Conservation (phyloP, 345 rosid genomes). For the Gynandropsis gynandra region DNA sequence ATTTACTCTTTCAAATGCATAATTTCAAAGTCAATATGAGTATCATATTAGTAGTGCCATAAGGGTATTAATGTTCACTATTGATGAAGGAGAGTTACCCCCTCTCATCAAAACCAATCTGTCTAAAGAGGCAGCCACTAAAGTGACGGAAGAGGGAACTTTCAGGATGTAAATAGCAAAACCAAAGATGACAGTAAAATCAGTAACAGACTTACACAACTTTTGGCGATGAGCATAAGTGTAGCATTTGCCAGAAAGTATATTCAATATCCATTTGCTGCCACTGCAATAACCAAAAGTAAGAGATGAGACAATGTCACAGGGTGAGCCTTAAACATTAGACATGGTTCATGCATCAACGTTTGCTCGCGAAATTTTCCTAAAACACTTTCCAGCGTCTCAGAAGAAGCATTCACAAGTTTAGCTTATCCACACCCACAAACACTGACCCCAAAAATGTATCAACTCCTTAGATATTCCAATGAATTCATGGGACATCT, state of each 20-base stretch:
- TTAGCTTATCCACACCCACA: conserved; percentile 11
- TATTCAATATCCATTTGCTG: conserved; percentile 99
- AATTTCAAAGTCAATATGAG: background rate
- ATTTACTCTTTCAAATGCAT: background rate
- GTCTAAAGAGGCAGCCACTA: background rate
- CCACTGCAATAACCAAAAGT: conserved; percentile 56
- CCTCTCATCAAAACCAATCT: background rate
- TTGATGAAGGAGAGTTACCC: too few relatives aligned
- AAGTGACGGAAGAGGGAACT: background rate
- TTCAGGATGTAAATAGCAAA: background rate
- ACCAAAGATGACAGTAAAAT: background rate
- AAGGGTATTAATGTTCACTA: too few relatives aligned
- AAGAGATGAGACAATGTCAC: background rate
- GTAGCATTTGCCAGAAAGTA: conserved; percentile 99
- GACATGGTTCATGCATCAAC: conserved; percentile 4
- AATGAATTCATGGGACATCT: conserved; percentile 8
- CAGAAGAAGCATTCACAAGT: background rate
- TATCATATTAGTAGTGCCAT: background rate
- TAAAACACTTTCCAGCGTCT: background rate
- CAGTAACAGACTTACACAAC: conserved; percentile 63
- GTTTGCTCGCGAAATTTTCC: background rate
- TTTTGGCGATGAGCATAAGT: conserved; percentile 94
- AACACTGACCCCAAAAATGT: too few relatives aligned
- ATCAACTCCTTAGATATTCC: too few relatives aligned
- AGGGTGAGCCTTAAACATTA: conserved; percentile 1